Conservation (phyloP, 2,329 filamentous ascomycete species). For the Aspergillus sp. region DNA sequence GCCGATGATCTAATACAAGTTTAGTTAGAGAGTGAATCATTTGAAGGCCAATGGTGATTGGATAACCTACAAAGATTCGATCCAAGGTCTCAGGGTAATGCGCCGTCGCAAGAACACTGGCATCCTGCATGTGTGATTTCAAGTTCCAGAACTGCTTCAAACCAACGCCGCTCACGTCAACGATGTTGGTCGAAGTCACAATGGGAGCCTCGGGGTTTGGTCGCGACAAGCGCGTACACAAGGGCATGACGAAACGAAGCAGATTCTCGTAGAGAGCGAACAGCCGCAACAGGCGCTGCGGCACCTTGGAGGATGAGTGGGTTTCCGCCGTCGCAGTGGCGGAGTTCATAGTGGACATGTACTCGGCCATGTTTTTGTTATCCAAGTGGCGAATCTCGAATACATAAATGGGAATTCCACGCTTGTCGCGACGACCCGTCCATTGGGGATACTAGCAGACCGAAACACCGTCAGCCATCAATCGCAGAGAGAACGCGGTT, state of each 20-base stretch:
- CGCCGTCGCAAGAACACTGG: constrained; percentile 81
- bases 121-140: constrained; percentile 90
- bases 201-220: constrained; percentile 78
- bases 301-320: constrained; percentile 56
- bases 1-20: constrained; percentile 66
- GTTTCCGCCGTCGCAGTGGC: constrained; percentile 55
- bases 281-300: constrained; percentile 75
- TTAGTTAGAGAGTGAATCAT: neutral
- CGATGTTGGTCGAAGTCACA: constrained; percentile 90
- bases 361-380: constrained; percentile 74
- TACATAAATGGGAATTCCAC: constrained; percentile 88
- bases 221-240: constrained; percentile 77
- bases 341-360: constrained; percentile 57
- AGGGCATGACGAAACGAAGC: constrained; percentile 79
- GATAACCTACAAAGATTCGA: constrained; percentile 61
- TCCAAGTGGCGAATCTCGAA: constrained; percentile 84
- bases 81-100: constrained; percentile 95
- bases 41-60: neutral
- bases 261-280: constrained; percentile 95
- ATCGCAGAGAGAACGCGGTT: neutral
- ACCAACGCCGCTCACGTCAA: constrained; percentile 84
- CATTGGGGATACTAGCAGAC: constrained; percentile 79
- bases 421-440: constrained; percentile 85
- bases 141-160: constrained; percentile 96
- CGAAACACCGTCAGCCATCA: neutral